Conservation (phyloP, 176 grass and related monocot species). For the Pharus latifolius region DNA sequence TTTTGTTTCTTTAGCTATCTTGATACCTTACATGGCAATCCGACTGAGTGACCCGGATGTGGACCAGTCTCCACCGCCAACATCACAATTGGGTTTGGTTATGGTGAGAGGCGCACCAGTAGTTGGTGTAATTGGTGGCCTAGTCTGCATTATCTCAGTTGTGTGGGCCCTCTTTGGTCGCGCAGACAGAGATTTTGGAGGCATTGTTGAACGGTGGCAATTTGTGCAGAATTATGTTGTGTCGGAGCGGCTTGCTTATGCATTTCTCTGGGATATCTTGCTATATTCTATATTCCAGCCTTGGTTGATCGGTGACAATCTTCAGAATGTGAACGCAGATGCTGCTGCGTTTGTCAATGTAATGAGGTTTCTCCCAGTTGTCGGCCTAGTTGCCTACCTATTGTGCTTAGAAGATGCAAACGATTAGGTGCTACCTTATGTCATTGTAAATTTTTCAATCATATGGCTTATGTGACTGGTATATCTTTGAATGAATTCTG, state of each 20-base stretch:
- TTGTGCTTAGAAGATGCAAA: constrained; percentile 36
- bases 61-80: constrained; percentile 17
- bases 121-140: constrained; percentile 43
- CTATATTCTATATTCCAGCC: constrained; percentile 83
- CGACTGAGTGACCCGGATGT: constrained; percentile 43
- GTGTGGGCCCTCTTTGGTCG: constrained; percentile 60
- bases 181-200: constrained; percentile 41
- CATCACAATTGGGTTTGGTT: constrained; percentile 48
- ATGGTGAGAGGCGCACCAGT: constrained; percentile 47
- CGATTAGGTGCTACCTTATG: background rate
- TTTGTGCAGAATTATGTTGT: constrained; percentile 48
- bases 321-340: constrained; percentile 51
- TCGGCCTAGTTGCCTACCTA: constrained; percentile 66
- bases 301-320: constrained; percentile 79
- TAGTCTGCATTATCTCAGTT: constrained; percentile 43
- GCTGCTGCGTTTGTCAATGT: constrained; percentile 25
- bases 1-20: constrained; percentile 45
- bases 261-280: constrained; percentile 82
- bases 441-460: background rate
- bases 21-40: constrained; percentile 99
- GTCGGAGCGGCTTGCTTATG: constrained; percentile 65
- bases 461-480: background rate
- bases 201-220: constrained; percentile 43
- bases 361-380: constrained; percentile 58
- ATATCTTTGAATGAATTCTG: background rate